Evolutionary conservation across 169 alveolate genomes (phyloP).

Genomic region (Perkinsus olseni): DNA sequence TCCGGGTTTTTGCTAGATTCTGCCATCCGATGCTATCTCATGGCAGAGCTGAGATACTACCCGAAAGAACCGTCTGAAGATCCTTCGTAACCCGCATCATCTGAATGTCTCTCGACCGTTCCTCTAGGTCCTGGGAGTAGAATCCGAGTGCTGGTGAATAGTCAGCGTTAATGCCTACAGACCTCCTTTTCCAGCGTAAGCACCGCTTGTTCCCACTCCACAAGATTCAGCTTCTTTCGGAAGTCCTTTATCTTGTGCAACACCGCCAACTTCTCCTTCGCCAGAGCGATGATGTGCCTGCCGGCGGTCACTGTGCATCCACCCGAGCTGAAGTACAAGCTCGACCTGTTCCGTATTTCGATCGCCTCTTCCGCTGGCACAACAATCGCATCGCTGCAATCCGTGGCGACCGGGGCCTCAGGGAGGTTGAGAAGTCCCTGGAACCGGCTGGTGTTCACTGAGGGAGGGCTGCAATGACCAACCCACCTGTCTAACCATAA

Average conservation of each 20-base stretch:
- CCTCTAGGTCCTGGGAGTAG: conserved; percentile 35
- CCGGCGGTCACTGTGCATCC: neutral
- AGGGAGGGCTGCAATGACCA: neutral
- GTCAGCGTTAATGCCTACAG: neutral
- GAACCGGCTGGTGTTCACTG: neutral
- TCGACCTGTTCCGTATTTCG: conserved; percentile 58
- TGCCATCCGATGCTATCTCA: neutral
- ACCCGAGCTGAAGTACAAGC: neutral
- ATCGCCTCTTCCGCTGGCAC: conserved; percentile 57
- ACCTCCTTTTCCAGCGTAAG: conserved; percentile 26
- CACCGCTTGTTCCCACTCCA: conserved; percentile 43
- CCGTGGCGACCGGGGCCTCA: conserved; percentile 65
- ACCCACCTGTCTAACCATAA: conserved; percentile 42
- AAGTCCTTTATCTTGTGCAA: conserved; percentile 15
- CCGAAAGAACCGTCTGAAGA: conserved; percentile 17
- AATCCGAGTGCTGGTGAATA: no score
- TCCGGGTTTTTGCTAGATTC: neutral
- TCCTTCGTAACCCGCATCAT: conserved; percentile 46
- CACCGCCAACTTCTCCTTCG: neutral
- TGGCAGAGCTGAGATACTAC: neutral
- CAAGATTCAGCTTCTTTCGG: conserved; percentile 19
- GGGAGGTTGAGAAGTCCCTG: conserved; percentile 68
- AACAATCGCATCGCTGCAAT: conserved; percentile 68
- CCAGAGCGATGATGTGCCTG: neutral
- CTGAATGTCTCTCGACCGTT: conserved; percentile 42